phyloP scores from a whole-genome alignment of 352 stramenopile species.

The Phytophthora lateralis region DNA sequence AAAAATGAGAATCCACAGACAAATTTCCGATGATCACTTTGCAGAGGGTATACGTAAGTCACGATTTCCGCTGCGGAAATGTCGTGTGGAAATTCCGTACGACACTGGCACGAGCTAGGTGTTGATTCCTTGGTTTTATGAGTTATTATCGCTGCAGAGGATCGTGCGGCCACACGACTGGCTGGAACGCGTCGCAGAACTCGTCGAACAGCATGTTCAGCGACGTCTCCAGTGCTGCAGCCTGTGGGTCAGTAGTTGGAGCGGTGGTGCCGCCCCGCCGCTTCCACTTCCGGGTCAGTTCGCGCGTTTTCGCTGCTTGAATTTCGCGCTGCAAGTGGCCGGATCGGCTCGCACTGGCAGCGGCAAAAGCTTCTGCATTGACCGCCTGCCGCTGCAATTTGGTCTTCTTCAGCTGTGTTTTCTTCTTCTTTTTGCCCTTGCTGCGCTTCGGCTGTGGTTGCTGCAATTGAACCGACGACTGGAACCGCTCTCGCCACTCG shows the following conservation, averaged over 20 bases:
- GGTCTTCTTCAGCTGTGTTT: conserved; percentile 13
- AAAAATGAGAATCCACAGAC: background rate
- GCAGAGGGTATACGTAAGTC: too few relatives aligned
- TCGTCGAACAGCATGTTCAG: conserved; percentile 61
- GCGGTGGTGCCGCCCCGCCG: conserved; percentile 1
- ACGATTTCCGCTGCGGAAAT: too few relatives aligned
- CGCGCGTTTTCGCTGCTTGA: conserved; percentile 41
- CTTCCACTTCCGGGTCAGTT: conserved; percentile 41
- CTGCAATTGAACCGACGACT: conserved; percentile 25
- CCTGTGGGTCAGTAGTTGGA: conserved; percentile 1
- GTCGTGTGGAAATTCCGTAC: too few relatives aligned
- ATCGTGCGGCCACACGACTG: conserved; percentile 67
- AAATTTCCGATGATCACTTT: too few relatives aligned
- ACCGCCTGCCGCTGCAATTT: conserved; percentile 28
- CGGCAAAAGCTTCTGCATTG: conserved; percentile 9
- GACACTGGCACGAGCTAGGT: too few relatives aligned
- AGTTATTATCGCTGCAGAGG: conserved; percentile 25
- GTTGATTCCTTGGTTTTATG: too few relatives aligned
- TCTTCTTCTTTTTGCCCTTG: conserved; percentile 23
- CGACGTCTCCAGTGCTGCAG: conserved; percentile 51
- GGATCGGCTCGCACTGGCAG: conserved; percentile 27
- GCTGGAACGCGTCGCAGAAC: conserved; percentile 65
- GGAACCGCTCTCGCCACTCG: conserved; percentile 68
- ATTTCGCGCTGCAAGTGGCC: conserved; percentile 49
- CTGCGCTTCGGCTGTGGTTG: conserved; percentile 7